A percentile compares a stretch with the other conserved stretches of the same genome.
phyloP scores from a whole-genome alignment of 345 rosid species.

The Populus ilicifolia region DNA sequence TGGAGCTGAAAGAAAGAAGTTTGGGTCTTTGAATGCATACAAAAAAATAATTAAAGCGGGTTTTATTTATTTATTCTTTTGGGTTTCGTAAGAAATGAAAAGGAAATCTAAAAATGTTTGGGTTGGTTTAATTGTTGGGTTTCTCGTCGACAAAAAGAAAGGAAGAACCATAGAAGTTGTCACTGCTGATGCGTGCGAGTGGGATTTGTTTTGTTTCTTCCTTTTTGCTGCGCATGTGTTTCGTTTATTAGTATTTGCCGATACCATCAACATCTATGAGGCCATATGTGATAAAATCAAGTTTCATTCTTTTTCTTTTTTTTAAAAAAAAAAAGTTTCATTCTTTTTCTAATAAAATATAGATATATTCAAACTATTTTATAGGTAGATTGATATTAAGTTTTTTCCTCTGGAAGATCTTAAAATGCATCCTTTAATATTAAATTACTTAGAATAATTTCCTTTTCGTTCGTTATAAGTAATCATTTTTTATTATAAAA shows the following conservation, averaged over 20 bases:
- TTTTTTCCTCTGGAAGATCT: too few relatives aligned
- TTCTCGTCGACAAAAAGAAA: neutral
- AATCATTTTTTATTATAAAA: too few relatives aligned
- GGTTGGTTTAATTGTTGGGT: neutral
- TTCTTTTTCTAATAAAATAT: too few relatives aligned
- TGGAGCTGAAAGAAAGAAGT: slow-evolving; percentile 1
- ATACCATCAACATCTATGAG: neutral
- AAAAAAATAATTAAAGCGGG: neutral
- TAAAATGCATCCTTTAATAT: too few relatives aligned
- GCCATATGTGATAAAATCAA: neutral
- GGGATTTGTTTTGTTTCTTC: too few relatives aligned
- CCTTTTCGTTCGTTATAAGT: too few relatives aligned
- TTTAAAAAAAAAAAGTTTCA: too few relatives aligned
- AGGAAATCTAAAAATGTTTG: neutral
- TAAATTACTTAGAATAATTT: too few relatives aligned
- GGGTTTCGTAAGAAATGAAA: neutral
- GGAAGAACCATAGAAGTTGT: neutral
- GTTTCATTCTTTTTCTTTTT: too few relatives aligned
- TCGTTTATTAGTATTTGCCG: neutral
- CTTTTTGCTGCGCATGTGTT: neutral
- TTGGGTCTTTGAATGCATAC: neutral
- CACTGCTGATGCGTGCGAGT: neutral
- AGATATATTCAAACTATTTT: too few relatives aligned
- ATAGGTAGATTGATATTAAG: too few relatives aligned
- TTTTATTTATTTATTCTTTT: too few relatives aligned